phyloP scores from a whole-genome alignment of 352 stramenopile genomes.

The Elongisporangium undulatum region DNA sequence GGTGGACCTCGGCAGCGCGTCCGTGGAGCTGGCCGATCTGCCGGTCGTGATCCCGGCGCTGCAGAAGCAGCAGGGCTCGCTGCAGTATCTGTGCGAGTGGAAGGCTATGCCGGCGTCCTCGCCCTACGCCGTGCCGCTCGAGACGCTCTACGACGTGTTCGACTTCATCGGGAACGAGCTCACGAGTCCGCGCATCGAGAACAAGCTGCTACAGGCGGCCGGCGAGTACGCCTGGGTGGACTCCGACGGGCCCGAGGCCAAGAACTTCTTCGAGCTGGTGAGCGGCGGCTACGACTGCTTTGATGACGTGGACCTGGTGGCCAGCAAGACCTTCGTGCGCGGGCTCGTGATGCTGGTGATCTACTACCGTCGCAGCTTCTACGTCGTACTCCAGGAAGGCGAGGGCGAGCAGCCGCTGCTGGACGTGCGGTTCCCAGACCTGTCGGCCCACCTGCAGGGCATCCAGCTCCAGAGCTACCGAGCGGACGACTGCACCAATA shows the following conservation, averaged over 20 bases:
- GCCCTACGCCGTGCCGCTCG: conserved; percentile 62
- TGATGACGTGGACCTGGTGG: conserved; percentile 80
- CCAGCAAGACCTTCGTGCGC: conserved; percentile 85
- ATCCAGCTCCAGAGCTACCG: conserved; percentile 83
- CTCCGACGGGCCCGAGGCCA: conserved; percentile 45
- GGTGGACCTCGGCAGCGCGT: conserved; percentile 78
- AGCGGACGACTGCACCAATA: conserved; percentile 75
- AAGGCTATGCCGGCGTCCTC: conserved; percentile 68
- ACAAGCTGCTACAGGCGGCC: conserved; percentile 84
- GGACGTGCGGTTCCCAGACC: conserved; percentile 92
- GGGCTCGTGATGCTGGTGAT: conserved; percentile 79
- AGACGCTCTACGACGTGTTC: conserved; percentile 80
- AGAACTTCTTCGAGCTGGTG: conserved; percentile 94
- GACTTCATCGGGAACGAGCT: conserved; percentile 85
- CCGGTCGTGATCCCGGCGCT: conserved; percentile 89
- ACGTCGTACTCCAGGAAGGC: conserved; percentile 87
- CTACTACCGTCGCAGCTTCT: conserved; percentile 89
- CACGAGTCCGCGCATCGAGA: conserved; percentile 68
- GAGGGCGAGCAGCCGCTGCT: conserved; percentile 91
- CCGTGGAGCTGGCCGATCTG: conserved; percentile 85
- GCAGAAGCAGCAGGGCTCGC: conserved; percentile 90
- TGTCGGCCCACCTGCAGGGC: conserved; percentile 86
- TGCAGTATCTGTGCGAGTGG: conserved; percentile 91
- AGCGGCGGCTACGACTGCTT: conserved; percentile 85
- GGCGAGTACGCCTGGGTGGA: conserved; percentile 91